These are phyloP conservation scores for Agrocybe chaxingu DNA, from an alignment of 768 basidiomycete species.

Conservation along the genomic window DNA sequence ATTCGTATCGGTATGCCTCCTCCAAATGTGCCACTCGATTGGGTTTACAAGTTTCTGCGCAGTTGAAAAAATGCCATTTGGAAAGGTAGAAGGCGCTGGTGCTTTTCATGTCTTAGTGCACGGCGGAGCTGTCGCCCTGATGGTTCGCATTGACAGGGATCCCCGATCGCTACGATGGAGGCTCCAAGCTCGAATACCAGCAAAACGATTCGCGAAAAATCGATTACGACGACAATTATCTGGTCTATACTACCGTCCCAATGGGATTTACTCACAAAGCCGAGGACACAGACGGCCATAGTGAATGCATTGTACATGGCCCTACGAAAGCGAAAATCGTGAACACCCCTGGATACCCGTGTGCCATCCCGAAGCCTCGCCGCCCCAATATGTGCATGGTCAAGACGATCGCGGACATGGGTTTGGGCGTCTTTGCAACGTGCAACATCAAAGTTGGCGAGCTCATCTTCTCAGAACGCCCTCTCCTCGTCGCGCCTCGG, in stretches of 20 bases:
- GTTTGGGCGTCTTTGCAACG: slow-evolving; percentile 5
- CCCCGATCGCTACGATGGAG: neutral
- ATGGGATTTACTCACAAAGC: neutral
- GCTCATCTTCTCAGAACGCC: slow-evolving; percentile 10
- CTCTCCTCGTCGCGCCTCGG: slow-evolving; percentile 7
- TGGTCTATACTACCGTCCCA: neutral
- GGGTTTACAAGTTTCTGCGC: neutral
- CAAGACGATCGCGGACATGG: neutral
- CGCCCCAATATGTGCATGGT: neutral
- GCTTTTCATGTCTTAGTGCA: neutral
- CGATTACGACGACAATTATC: neutral
- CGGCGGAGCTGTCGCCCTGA: neutral
- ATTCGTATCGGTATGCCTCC: neutral
- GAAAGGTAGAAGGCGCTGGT: neutral
- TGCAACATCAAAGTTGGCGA: slow-evolving; percentile 3
- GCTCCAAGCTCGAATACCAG: neutral
- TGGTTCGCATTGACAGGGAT: neutral
- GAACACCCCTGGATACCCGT: no score
- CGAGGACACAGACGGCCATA: neutral
- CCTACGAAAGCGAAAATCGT: no score
- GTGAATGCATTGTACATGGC: no score
- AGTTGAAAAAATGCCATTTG: neutral
- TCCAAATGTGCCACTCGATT: neutral
- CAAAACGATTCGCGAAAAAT: no score
- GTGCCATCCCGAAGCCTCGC: no score